Conservation (phyloP, 192 early-diverging fungal genomes). For the Paraglomus brasilianum region DNA sequence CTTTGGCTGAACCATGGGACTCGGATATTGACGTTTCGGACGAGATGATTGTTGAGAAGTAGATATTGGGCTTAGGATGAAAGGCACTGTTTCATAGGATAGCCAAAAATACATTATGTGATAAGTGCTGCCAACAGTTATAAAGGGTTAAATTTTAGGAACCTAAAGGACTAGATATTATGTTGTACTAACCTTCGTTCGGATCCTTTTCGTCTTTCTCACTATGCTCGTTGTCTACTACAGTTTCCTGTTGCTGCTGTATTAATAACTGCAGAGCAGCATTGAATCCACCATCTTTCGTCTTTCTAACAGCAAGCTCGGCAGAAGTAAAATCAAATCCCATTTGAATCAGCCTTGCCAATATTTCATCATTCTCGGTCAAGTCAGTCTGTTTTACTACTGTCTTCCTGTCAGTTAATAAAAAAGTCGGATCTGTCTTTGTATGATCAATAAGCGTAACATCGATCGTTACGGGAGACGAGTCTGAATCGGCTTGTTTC, state of each 20-base stretch:
- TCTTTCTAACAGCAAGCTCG: neutral
- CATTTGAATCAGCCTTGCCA: slow-evolving; percentile 2
- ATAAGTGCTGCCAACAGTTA: too few relatives aligned
- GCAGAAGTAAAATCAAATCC: slow-evolving; percentile 2
- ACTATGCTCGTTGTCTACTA: neutral
- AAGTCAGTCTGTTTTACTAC: too few relatives aligned
- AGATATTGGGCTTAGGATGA: neutral
- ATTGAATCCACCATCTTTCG: slow-evolving; percentile 3
- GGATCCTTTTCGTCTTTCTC: neutral
- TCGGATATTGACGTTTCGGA: neutral
- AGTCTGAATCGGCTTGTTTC: too few relatives aligned
- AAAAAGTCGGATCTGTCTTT: too few relatives aligned
- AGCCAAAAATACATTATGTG: too few relatives aligned
- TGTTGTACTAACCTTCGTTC: too few relatives aligned
- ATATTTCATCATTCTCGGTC: neutral
- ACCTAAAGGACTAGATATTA: too few relatives aligned
- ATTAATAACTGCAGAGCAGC: slow-evolving; percentile 10
- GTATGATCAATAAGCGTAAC: too few relatives aligned
- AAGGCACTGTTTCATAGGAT: too few relatives aligned
- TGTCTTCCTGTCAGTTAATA: too few relatives aligned
- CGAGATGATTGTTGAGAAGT: neutral
- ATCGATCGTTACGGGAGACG: too few relatives aligned
- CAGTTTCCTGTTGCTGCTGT: neutral
- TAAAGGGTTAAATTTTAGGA: too few relatives aligned
- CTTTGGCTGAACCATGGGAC: neutral